Evolutionary conservation across 2,329 filamentous ascomycete genomes (phyloP), one percentile per base, ranked within the genome.

Genomic region (Penicillium oxalicum): DNA sequence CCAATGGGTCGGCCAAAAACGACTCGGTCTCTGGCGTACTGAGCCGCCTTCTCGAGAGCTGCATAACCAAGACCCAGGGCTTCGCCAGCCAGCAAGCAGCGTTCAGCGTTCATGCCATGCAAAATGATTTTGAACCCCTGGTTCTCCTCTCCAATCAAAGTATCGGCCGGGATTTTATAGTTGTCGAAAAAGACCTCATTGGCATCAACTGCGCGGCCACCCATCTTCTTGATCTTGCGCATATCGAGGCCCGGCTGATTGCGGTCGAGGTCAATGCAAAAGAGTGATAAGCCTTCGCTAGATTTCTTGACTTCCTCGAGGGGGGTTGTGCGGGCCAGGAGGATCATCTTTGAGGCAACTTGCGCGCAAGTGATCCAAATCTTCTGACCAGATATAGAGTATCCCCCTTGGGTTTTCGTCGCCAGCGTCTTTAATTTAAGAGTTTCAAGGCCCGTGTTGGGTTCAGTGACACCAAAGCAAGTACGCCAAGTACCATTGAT

Each of bases 361-460:
- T 94, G 87, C 0, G 88, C 88, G 45, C 82, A 91, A 0, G 87
- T 88, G 47, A 93, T 94, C 88, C 88, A 94, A 47, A 91, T 91
- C 71, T 94, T 94, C 64, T 91, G 87, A 0, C 88, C 88, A 0
- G 80, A 80, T 9, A 94, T 76, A 1, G 70, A 74, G 63, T 91
- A 94, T 4, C 73, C 76, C 11, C 78, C 72, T 0, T 79, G 79
- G 18, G 81, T 78, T 55, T 76, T 79, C 28, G 67, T 76, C 0
- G 88, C 88, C 5, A 71, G 69, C 0, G 87, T 91, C 35, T 75
- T 77, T 3, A 94, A 72, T 37, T 83, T 80, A 9, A 91, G 72
- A 0, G 88, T 94, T 50, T 94, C 85, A 1, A 94, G 78, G 0
- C 88, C 88, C 0, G 86, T 83, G 54, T 90, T 84, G 0, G 87